Evolutionary conservation across 176 grass and related monocot species (phyloP), one percentile per base, ranked within the genome.

Genomic region (Ampelocalamus luodianensis): DNA sequence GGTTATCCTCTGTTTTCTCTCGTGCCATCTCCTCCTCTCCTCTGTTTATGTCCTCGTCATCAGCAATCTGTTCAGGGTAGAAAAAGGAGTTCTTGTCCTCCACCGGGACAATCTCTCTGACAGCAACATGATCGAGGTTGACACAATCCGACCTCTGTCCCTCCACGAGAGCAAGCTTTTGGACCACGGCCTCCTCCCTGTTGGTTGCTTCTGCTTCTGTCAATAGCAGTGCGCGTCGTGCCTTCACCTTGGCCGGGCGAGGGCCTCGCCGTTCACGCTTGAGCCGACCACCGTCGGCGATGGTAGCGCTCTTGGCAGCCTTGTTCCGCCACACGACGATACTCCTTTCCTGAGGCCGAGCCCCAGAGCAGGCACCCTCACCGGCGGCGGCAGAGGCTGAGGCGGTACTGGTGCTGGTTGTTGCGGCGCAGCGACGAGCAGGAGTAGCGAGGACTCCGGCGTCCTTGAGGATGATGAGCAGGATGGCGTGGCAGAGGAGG

Each of bases 401-500:
- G 45, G 43, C 18, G 15, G 68, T 14, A 4, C n/a, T 22, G 48
- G 4, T 12, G 2, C 26, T 7, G 13, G 3, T 5, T 2, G 61
- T 1, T 6, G 54, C 24, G 50, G 3, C 10, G 45, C 37, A 16
- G 10, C 36, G 82, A 8, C 36, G 71, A 20, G 71, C 34, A 0
- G 82, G 84, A 6, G 45, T 17, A 23, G 68, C 29, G 79, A 94
- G 90, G 65, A 97, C 24, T 1, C 95, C 95, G 10, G 92, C 88
- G 70, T 97, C 90, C 74, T 45, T 78, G 85, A 88, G 88, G 29
- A 97, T 36, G 85, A 94, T 4, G 48, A 93, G 6, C 55, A 97
- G 77, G 61, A 97, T 89, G 79, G 84, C 87, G 85, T 97, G 72
- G 63, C 84, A 93, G 43, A 94, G 68, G 27, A 97, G 61, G 78